Evolutionary conservation across 768 basidiomycete genomes (phyloP), one percentile per base, ranked within the genome.

Genomic region (Mycena indigotica): DNA sequence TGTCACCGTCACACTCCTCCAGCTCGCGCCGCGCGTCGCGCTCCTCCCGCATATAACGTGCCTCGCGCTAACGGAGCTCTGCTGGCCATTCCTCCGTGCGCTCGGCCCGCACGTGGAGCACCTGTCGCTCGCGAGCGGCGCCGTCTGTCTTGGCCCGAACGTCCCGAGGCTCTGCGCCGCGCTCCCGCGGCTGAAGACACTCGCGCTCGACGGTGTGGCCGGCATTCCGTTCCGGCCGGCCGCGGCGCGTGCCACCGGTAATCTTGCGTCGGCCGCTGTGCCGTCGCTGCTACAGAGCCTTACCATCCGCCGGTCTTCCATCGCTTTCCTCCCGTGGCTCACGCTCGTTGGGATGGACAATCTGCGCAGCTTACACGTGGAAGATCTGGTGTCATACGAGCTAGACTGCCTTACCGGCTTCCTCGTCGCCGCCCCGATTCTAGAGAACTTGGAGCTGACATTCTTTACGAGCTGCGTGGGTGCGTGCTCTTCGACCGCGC

Each of bases 91-190:
- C 26, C 52, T 52, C 16, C 15, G 65, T 58, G 4, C 64, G 62
- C 2, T 57, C 57, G 2, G 70, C 66, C 13, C 24, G 4, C 23
- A 70, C 69, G 28, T 61, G 1, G 44, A 55, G 41, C 25, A 40
- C 5, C 54, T 60, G 16, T 46, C 50, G 3, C 50, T 60, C 15
- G 5, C 46, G 24, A 49, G 50, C 21, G 32, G 59, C 51, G 46
- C 46, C 23, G 23, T 60, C 32, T 52, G 50, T 28, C 44, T 26
- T 12, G 59, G 59, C 8, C 10, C 25, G 1, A 25, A 28, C 28
- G 50, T 60, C 2, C 44, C 52, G 4, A 28, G 21, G n/a, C 17
- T 52, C 21, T 25, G 28, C 19, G 28, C 32, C 2, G 44, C 35
- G n/a, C 49, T 60, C 17, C 59, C 59, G 16, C n/a, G 6, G 5